Evolutionary conservation across 2,329 filamentous ascomycete species (phyloP), one percentile per base, ranked within the genome.

Genomic region (Fulvia fulva): DNA sequence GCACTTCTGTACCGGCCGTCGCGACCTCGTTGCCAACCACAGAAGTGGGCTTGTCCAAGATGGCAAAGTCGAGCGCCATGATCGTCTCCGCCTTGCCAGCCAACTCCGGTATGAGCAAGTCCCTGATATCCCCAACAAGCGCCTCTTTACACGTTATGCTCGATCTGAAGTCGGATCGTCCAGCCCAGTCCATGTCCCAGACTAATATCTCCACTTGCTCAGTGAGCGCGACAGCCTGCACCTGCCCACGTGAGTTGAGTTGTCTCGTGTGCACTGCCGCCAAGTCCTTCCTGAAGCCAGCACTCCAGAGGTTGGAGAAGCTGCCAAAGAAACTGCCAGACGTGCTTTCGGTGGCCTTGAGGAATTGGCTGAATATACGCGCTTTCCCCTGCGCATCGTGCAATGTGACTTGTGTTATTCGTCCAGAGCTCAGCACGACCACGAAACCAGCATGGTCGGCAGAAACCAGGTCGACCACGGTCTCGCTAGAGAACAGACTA

Each of bases 151-250:
- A 79, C 71, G 96, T 89, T 22, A 87, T 79, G 61, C 93, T 90
- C 25, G 83, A 82, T 49, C 88, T 83, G 50, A 90, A 81, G 45
- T 89, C 85, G 69, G 91, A 87, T 65, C 92, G 90, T 32, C 92
- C 92, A 60, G 89, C 90, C 73, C 93, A 90, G 68, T 93, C 91
- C 45, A 97, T 81, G 69, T 88, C 89, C 94, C 94, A 99, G 7
- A 87, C 82, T 67, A 95, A 88, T 25, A 99, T 77, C 58, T 87
- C 83, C 26, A 89, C 93, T 66, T 87, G 87, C 55, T 85, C 82
- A 1, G 91, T 94, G 14, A 87, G 85, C 37, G 92, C 86, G 49
- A 96, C 83, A 32, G 96, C 81, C 65, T 92, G 90, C 70, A 92
- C 87, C 74, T 97, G 91, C 23, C 91, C 92, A 63, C 91, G 86